Conservation (phyloP, 2,329 filamentous ascomycete species). For the Verticillium albo-atrum region DNA sequence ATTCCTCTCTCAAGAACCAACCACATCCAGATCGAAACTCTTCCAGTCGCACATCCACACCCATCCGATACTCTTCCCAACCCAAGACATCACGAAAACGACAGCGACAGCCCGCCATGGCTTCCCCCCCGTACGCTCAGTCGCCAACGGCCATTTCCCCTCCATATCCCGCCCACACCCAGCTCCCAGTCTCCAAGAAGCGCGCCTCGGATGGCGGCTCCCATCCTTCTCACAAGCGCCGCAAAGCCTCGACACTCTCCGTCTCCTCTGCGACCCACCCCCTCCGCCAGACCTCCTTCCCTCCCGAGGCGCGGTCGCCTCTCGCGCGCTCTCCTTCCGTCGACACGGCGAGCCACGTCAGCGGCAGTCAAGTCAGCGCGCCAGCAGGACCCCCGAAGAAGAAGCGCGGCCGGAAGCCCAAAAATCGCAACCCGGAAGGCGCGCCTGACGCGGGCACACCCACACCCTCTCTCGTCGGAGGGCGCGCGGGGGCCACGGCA, state of each 20-base stretch:
- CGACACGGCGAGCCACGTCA: conserved; percentile 55
- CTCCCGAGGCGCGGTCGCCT: conserved; percentile 56
- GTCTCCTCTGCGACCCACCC: conserved; percentile 53
- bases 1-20: no score
- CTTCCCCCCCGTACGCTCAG: conserved; percentile 49
- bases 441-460: conserved; percentile 35
- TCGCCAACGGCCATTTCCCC: conserved; percentile 53
- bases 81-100: background rate
- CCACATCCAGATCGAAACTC: no score
- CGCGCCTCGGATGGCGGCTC: conserved; percentile 53
- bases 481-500: conserved; percentile 37
- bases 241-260: conserved; percentile 65
- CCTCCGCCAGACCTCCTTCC: conserved; percentile 77
- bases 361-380: conserved; percentile 54
- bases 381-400: conserved; percentile 42
- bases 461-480: conserved; percentile 36
- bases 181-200: conserved; percentile 55
- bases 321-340: conserved; percentile 62
- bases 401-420: conserved; percentile 59
- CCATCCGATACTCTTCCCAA: no score
- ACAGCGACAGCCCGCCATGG: conserved; percentile 30
- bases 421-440: conserved; percentile 42
- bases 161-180: conserved; percentile 44
- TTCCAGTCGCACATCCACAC: no score
- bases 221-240: conserved; percentile 54